These are phyloP conservation scores for Lablab purpureus DNA, from an alignment of 306 rosid genomes.

Conservation along the genomic window DNA sequence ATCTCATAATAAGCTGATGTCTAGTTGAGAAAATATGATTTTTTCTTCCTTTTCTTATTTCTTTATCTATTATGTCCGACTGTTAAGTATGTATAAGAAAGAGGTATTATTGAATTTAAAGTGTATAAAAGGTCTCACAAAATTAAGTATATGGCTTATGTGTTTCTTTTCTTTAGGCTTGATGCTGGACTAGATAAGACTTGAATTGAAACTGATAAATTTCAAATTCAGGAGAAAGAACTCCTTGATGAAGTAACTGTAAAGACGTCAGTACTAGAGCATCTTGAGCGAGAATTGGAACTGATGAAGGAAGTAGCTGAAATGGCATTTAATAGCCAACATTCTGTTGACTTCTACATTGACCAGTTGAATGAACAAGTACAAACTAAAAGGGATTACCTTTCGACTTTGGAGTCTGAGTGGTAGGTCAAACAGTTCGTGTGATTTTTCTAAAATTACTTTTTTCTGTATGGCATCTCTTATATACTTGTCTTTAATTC, in stretches of 20 bases:
- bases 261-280: constrained; percentile 57
- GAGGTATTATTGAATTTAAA: constrained; percentile 24
- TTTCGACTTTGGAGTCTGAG: constrained; percentile 63
- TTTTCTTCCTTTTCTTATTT: neutral
- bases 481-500: constrained; percentile 5
- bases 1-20: constrained; percentile 34
- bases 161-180: constrained; percentile 38
- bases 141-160: constrained; percentile 8
- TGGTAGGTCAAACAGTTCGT: constrained; percentile 55
- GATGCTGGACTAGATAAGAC: constrained; percentile 46
- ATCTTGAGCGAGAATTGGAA: constrained; percentile 72
- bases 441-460: constrained; percentile 28
- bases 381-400: constrained; percentile 52
- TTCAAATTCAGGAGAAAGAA: constrained; percentile 58
- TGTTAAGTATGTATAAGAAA: constrained; percentile 33
- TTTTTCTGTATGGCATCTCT: constrained; percentile 5
- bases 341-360: constrained; percentile 66
- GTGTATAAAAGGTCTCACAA: constrained; percentile 18
- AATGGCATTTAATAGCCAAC: constrained; percentile 62
- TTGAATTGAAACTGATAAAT: constrained; percentile 44
- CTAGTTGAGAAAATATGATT: constrained; percentile 1
- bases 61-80: constrained; percentile 36
- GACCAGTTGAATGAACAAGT: constrained; percentile 63
- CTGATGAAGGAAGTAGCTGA: constrained; percentile 61
- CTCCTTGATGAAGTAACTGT: constrained; percentile 49